Evolutionary conservation across 2,329 filamentous ascomycete species (phyloP), one percentile per base, ranked within the genome.

Genomic region (Epichloe brachyelytri): DNA sequence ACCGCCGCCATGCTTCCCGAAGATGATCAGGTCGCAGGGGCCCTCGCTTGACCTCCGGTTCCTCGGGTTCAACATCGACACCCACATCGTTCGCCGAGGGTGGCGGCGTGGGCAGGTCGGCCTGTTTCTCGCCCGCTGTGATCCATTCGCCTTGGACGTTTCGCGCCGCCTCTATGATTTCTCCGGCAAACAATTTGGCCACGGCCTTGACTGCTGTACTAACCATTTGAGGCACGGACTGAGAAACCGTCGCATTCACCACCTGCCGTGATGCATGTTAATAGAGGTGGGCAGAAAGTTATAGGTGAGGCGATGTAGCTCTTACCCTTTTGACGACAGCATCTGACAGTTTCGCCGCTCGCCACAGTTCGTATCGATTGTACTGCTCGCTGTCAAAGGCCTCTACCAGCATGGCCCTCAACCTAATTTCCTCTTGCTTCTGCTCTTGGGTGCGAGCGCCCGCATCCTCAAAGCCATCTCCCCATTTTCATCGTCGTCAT

Each of bases 191-290:
- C 54, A 87, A 75, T 66, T 91, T 91, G 46, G 83, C 81, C 19
- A 87, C 85, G 0, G 83, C 80, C 46, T 82, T 83, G 61, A 90
- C 83, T n/a, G 84, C 83, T 20, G 85, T 80, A 54, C 86, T 82
- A 47, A 89, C 83, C 58, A 79, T 84, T 19, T 78, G 74, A 0
- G 85, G 84, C 0, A 88, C 86, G 2, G 84, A 88, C 63, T 90
- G 86, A 0, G 84, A 88, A 8, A 89, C 82, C 2, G 86, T 88
- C 53, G 86, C 84, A 61, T 90, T 91, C 62, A 88, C 83, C 54
- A 90, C 78, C 76, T 83, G 26, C 54, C 4, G 48, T 40, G 15
- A 8, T 44, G 14, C 36, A 14, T 17, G 22, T 34, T 14, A 45
- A 30, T 30, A 33, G 46, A n/a, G 5, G 14, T 22, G 33, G 11